Percentiles rank a stretch among this genome's conserved stretches.
phyloP scores from a whole-genome alignment of 805 yeast species.

The Barnettozyma siamensis region DNA sequence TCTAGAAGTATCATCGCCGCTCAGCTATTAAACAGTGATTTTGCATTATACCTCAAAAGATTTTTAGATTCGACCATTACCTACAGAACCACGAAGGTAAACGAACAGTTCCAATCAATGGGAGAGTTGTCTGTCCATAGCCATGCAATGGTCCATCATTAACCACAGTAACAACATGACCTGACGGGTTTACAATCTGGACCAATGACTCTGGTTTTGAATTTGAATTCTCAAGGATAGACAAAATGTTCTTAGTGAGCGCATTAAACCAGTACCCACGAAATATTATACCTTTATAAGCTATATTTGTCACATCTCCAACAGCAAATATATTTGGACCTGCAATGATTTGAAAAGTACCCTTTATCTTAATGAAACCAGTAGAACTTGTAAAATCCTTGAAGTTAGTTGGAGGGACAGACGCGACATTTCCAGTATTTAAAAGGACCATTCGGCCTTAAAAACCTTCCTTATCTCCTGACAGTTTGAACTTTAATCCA shows the following conservation, averaged over 20 bases:
- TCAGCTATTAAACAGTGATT: constrained; percentile 1
- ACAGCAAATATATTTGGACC: constrained; percentile 24
- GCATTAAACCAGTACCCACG: constrained; percentile 11
- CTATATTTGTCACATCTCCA: constrained; percentile 27
- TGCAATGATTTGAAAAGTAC: not conserved
- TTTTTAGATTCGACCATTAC: not conserved
- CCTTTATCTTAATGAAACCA: constrained; percentile 1
- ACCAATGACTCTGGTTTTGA: not conserved
- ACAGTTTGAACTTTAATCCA: constrained; percentile 1
- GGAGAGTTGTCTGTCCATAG: not conserved
- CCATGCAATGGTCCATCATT: not conserved
- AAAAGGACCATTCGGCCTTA: not conserved
- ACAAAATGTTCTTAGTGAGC: constrained; percentile 16
- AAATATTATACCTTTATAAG: constrained; percentile 19
- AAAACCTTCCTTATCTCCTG: not conserved
- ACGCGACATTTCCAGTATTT: not conserved
- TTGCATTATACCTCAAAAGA: not conserved
- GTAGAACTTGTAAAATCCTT: not conserved
- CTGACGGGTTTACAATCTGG: not conserved
- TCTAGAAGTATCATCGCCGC: too few relatives aligned
- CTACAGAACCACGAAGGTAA: not conserved
- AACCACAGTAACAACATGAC: not conserved
- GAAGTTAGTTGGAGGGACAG: not conserved
- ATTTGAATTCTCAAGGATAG: not conserved
- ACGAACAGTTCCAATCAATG: not conserved